Conservation (phyloP, 2,329 filamentous ascomycete genomes). For the Hirsutella thompsonii region DNA sequence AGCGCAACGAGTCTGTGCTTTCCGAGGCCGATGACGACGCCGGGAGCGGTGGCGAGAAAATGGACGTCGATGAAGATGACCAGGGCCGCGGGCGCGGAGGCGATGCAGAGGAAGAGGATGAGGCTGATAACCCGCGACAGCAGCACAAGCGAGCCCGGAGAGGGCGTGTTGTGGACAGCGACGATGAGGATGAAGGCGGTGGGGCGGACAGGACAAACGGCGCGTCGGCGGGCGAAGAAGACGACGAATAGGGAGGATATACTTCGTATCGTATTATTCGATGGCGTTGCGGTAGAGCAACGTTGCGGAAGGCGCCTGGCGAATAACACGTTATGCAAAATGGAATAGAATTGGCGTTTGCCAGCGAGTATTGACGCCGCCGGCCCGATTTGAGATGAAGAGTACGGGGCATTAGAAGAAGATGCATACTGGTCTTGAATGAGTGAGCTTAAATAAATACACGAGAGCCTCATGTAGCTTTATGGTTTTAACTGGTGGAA, state of each 20-base stretch:
- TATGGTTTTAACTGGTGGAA: no score
- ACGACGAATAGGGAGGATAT: constrained; percentile 13
- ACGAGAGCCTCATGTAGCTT: no score
- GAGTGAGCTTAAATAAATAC: no score
- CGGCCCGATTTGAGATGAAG: no score
- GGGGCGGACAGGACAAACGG: constrained; percentile 8
- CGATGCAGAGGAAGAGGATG: constrained; percentile 32
- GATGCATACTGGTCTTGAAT: no score
- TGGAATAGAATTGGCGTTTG: no score
- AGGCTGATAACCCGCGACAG: constrained; percentile 19
- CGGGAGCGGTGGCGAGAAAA: constrained; percentile 27
- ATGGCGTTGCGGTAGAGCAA: no score
- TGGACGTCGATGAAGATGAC: constrained; percentile 36
- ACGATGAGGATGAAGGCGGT: constrained; percentile 28
- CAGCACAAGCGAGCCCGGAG: constrained; percentile 33
- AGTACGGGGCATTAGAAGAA: no score
- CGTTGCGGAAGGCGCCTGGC: no score
- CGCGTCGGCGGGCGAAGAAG: constrained; percentile 11
- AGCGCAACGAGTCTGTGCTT: constrained; percentile 20
- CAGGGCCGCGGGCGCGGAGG: constrained; percentile 2
- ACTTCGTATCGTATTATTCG: no score
- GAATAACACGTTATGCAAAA: no score
- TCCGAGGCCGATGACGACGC: constrained; percentile 24
- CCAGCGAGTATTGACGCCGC: no score
- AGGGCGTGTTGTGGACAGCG: constrained; percentile 40